phyloP scores from a whole-genome alignment of 441 rosid species.

The Sinapis alba region DNA sequence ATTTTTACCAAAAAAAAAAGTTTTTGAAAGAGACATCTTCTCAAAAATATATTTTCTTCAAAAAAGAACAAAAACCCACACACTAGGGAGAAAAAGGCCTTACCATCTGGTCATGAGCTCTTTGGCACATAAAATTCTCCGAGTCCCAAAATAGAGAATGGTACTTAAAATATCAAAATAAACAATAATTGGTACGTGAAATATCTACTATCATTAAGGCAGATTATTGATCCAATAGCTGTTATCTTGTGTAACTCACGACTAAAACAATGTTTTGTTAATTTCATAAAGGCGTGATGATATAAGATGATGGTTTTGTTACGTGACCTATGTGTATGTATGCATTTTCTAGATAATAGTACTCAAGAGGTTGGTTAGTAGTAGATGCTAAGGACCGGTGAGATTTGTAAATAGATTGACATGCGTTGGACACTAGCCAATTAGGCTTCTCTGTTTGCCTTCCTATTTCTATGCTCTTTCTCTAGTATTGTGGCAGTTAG shows the following conservation, averaged over 20 bases:
- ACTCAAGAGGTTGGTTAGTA: constrained; percentile 13
- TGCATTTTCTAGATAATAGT: constrained; percentile 2
- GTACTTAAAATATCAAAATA: neutral
- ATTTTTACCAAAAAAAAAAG: too few relatives aligned
- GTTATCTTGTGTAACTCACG: neutral
- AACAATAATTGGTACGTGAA: neutral
- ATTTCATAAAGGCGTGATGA: neutral
- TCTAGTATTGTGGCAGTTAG: constrained; percentile 12
- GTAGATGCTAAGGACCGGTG: constrained; percentile 12
- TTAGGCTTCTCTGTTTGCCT: constrained; percentile 28
- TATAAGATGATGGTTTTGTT: constrained; percentile 10
- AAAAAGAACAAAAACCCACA: neutral
- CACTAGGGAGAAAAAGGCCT: neutral
- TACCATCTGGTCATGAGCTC: neutral
- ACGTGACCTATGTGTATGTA: constrained; percentile 23
- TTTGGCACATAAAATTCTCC: neutral
- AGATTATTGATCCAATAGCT: constrained; percentile 9
- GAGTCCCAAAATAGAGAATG: neutral
- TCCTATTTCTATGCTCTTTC: constrained; percentile 17
- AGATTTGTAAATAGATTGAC: constrained; percentile 7
- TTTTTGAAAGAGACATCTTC: neutral
- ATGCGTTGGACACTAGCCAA: constrained; percentile 28
- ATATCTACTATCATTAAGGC: neutral
- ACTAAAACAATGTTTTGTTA: constrained; percentile 8
- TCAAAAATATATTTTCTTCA: neutral